phyloP scores from a whole-genome alignment of 495 filamentous ascomycete genomes.

The Elaphomyces granulatus region DNA sequence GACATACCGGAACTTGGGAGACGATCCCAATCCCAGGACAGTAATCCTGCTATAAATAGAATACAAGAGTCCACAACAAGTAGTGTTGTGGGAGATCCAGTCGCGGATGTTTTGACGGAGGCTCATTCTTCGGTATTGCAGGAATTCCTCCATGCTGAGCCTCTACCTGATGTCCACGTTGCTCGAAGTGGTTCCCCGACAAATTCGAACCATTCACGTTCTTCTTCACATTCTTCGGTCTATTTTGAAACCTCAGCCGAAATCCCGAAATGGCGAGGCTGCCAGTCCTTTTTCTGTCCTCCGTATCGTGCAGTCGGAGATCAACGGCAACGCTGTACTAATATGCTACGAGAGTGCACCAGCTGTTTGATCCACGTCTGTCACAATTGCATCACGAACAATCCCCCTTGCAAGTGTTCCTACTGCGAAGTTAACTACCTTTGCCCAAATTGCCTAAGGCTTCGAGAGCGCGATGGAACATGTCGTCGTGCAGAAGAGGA shows the following conservation, averaged over 20 bases:
- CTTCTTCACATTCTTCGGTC: conserved; percentile 25
- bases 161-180: conserved; percentile 2
- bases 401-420: conserved; percentile 38
- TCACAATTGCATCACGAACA: conserved; percentile 32
- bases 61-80: conserved; percentile 21
- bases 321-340: conserved; percentile 34
- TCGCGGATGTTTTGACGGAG: conserved; percentile 15
- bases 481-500: conserved; percentile 33
- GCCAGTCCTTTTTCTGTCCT: conserved; percentile 43
- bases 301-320: conserved; percentile 36
- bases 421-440: conserved; percentile 39
- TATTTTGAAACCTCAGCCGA: conserved; percentile 28
- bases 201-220: conserved; percentile 28
- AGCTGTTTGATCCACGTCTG: conserved; percentile 42
- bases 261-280: conserved; percentile 37
- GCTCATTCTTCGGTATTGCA: conserved; percentile 11
- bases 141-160: conserved; percentile 3
- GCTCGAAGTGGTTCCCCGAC: conserved; percentile 24
- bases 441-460: conserved; percentile 38
- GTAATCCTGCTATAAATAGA: conserved; percentile 1
- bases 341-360: conserved; percentile 37
- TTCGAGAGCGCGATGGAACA: conserved; percentile 25
- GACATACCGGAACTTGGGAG: not conserved
- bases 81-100: conserved; percentile 27
- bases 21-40: conserved; percentile 1